Base-by-base conservation (phyloP, 768 basidiomycete genomes). In the Rhodotorula toruloides region DNA sequence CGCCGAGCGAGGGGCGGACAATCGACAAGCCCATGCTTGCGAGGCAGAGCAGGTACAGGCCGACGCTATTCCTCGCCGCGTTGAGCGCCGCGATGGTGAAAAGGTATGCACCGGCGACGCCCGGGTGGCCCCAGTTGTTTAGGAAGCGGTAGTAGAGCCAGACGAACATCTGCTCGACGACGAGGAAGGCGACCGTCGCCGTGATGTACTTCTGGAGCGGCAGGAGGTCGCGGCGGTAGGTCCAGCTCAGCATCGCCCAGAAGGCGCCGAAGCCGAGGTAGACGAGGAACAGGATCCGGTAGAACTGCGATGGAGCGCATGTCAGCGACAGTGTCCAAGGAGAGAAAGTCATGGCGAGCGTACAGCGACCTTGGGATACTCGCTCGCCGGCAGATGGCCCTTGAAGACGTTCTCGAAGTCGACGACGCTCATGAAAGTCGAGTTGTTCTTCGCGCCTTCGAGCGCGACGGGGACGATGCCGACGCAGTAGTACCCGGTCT, bases 341-440 rank as follows among this genome's bases (percentile, higher is more conserved):
- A 31, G 27, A 50, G 37, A 53, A 9, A 54, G 43, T 37, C 21
- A 34, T 40, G 77, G n/a, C n/a, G n/a, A n/a, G n/a, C 89, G 73
- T 77, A 96, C 92, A 63, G 85, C 87, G 76, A 98, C 89, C 85
- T 98, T 98, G 17, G 96, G 96, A 77, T 97, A 96, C 76, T 99
- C 96, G 10, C 89, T 84, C 11, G 93, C 92, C 19, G 94, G 84
- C 29, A 99, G 81, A 76, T 88, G 84, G 27, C 96, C 96, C 34
- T 87, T 81, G 75, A 97, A 97, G 4, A 82, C 84, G 77, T 96
- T 97, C 73, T 82, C 83, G 81, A 99, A 98, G 52, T 88, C 79
- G 43, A 97, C 88, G 40, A 80, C 79, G 21, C 91, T 72, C 2
- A 44, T 63, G 53, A 60, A 76, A 19, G 32, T 61, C 42, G 68